Conservation (phyloP, 495 filamentous ascomycete genomes). For the Trichoderma reesei region DNA sequence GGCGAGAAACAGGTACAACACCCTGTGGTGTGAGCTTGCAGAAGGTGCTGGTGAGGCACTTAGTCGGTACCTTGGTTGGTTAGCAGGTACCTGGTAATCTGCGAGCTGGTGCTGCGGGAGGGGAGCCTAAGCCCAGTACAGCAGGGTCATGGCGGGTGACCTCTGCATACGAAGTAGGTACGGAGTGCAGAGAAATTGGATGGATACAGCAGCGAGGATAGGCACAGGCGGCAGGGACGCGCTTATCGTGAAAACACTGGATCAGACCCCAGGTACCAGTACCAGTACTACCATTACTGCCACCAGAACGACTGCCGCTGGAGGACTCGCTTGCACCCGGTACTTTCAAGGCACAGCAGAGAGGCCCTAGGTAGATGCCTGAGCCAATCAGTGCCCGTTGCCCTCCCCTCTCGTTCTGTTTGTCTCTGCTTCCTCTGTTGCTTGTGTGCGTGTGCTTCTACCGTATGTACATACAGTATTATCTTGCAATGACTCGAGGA, state of each 20-base stretch:
- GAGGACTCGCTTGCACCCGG: neutral
- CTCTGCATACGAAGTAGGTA: neutral
- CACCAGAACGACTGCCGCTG: neutral
- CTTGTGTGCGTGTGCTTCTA: too few species aligned
- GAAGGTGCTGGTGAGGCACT: neutral
- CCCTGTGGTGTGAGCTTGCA: neutral
- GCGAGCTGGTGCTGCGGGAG: neutral
- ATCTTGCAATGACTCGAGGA: too few species aligned
- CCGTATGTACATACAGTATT: too few species aligned
- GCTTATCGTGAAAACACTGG: neutral
- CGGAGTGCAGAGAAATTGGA: slow-evolving; percentile 6
- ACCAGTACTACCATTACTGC: neutral
- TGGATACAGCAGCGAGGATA: neutral
- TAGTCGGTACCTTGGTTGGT: too few species aligned
- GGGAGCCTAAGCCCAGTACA: slow-evolving; percentile 1
- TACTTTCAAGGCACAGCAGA: too few species aligned
- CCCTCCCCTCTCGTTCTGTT: too few species aligned
- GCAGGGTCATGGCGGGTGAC: slow-evolving; percentile 2
- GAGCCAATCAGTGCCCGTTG: too few species aligned
- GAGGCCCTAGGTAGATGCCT: too few species aligned
- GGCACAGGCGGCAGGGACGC: neutral
- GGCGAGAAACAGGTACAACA: too few species aligned
- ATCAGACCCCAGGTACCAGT: neutral
- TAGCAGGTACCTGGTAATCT: neutral
- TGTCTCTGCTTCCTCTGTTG: too few species aligned